Evolutionary conservation across 2,329 filamentous ascomycete genomes (phyloP), one percentile per base, ranked within the genome.

Genomic region (Pochonia chlamydosporia): DNA sequence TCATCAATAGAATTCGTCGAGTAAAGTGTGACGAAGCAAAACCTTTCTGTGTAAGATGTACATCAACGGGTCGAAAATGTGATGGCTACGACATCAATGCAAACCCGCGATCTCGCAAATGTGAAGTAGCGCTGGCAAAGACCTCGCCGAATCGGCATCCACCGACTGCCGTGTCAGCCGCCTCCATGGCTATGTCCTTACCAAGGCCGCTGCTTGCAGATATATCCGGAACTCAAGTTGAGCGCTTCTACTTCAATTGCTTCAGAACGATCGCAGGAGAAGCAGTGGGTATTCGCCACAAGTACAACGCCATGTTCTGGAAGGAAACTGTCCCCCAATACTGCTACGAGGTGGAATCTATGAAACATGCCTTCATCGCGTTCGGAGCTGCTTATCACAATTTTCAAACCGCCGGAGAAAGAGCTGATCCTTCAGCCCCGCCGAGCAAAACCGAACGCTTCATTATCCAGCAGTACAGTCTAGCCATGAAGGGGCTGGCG

Each of bases 401-500:
- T 43, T 59, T 54, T 44, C 57, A 51, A 49, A 51, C 41, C 18
- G 37, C 41, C 5, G 49, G 47, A 18, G 36, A 36, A 18, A 30
- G 39, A 31, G 39, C 39, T 7, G 45, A 54, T 43, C 48, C 51
- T 23, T 44, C 53, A 13, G 43, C 54, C 31, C 47, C 52, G 25
- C 53, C 54, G 5, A 57, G 57, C 21, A 54, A 61, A 24, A 55
- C 63, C 3, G 65, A 69, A 41, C 53, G 64, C 5, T 67, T 69
- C 51, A 62, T 61, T 35, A 63, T 70, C 47, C 59, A 65, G 46
- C 64, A 69, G 44, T 69, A 70, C 52, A 66, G 63, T 52, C 55
- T 58, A 9, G 63, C 66, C 18, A 64, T 70, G 44, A 61, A 61
- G 41, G 56, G 59, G 18, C 57, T 68, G 14, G 57, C 33, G 59